phyloP scores from a whole-genome alignment of 2,329 filamentous ascomycete genomes.

The Xylaria sp. region DNA sequence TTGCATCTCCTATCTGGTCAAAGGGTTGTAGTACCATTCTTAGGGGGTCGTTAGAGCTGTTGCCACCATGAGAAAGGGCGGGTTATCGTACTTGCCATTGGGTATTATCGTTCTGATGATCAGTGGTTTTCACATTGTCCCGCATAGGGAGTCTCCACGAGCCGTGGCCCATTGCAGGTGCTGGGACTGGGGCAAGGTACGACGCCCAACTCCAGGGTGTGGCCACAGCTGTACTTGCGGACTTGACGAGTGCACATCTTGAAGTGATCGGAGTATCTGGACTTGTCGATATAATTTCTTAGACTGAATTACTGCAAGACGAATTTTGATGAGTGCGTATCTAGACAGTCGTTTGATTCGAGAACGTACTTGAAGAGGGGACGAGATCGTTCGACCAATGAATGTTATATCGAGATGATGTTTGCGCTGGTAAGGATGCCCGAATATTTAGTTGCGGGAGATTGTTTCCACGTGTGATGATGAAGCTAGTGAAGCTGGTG shows the following conservation, averaged over 20 bases:
- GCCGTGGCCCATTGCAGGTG: slow-evolving; percentile 20
- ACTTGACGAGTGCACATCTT: slow-evolving; percentile 44
- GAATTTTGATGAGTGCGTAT: slow-evolving; percentile 9
- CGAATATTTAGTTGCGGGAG: slow-evolving; percentile 13
- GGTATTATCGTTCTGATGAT: background rate
- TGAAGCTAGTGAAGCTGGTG: slow-evolving; percentile 7
- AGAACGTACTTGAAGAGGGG: slow-evolving; percentile 20
- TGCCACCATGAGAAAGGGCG: background rate
- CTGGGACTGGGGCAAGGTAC: slow-evolving; percentile 35
- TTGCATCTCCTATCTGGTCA: background rate
- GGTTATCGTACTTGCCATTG: slow-evolving; percentile 12
- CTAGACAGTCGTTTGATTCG: background rate
- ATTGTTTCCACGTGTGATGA: slow-evolving; percentile 11
- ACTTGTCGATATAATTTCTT: slow-evolving; percentile 4
- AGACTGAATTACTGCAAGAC: background rate
- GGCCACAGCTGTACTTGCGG: slow-evolving; percentile 42
- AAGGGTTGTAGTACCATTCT: slow-evolving; percentile 20
- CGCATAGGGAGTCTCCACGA: slow-evolving; percentile 22
- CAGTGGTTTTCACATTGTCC: slow-evolving; percentile 28
- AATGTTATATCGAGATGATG: slow-evolving; percentile 2
- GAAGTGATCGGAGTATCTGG: slow-evolving; percentile 13
- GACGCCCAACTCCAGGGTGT: slow-evolving; percentile 23
- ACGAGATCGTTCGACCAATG: slow-evolving; percentile 6
- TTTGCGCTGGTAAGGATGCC: background rate
- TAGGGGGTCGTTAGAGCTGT: slow-evolving; percentile 16